These are phyloP conservation scores for Mycena vitilis DNA, from an alignment of 768 basidiomycete species.

Conservation along the genomic window DNA sequence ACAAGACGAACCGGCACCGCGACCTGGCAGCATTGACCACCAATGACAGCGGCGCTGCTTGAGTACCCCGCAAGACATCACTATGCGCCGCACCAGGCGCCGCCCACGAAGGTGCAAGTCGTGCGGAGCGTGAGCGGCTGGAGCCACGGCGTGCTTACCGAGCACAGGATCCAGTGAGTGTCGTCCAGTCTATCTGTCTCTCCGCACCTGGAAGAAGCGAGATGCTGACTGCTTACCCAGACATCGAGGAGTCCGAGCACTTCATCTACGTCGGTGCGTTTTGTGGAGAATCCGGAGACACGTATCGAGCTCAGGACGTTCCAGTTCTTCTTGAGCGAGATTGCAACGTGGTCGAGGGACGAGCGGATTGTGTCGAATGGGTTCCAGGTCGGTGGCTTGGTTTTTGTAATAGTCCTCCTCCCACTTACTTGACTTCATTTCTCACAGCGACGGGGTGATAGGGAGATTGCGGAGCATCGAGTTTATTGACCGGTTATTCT, in stretches of 20 bases:
- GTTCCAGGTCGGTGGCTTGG: slow-evolving; percentile 73
- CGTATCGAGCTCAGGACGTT: slow-evolving; percentile 91
- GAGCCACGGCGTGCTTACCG: slow-evolving; percentile 92
- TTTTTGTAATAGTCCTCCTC: background rate
- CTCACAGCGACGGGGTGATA: slow-evolving; percentile 85
- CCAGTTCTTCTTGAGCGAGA: slow-evolving; percentile 88
- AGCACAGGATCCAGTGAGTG: slow-evolving; percentile 91
- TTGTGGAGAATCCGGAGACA: slow-evolving; percentile 89
- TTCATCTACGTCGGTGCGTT: slow-evolving; percentile 86
- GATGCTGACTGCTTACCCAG: slow-evolving; percentile 49
- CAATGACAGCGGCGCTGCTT: too few relatives aligned
- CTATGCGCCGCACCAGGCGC: slow-evolving; percentile 57
- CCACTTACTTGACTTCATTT: slow-evolving; percentile 11
- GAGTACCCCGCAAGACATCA: too few relatives aligned
- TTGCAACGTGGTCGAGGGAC: slow-evolving; percentile 95
- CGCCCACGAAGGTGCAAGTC: slow-evolving; percentile 79
- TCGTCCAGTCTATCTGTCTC: too few relatives aligned
- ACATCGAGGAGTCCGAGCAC: slow-evolving; percentile 85
- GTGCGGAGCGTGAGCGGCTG: slow-evolving; percentile 92
- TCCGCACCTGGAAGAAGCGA: background rate
- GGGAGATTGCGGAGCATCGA: slow-evolving; percentile 96
- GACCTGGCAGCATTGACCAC: too few relatives aligned
- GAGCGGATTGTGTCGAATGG: slow-evolving; percentile 94
- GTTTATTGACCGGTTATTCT: slow-evolving; percentile 92
- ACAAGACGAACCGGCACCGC: too few relatives aligned